Percentiles rank a stretch among this genome's conserved stretches.
These are phyloP conservation scores for Clitoria ternatea DNA, from an alignment of 306 rosid species.

Conservation along the genomic window DNA sequence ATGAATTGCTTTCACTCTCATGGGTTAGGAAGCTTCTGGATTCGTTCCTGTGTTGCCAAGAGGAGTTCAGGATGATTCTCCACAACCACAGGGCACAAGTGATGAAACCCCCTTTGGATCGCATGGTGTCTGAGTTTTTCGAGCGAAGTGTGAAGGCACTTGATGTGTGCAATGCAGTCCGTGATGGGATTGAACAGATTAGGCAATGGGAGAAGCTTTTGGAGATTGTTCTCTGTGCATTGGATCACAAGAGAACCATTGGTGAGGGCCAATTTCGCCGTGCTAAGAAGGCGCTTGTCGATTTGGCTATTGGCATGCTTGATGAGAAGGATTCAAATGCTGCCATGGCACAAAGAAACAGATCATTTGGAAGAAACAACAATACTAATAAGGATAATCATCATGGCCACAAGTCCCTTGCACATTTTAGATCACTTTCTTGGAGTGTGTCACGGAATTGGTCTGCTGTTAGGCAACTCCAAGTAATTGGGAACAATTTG, in stretches of 20 bases:
- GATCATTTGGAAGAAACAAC: constrained; percentile 72
- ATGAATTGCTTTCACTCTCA: constrained; percentile 54
- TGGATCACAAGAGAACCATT: constrained; percentile 47
- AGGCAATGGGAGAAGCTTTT: constrained; percentile 71
- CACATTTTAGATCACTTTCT: constrained; percentile 76
- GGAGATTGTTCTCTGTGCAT: constrained; percentile 70
- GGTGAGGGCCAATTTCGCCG: constrained; percentile 90
- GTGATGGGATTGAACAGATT: constrained; percentile 86
- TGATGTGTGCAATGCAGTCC: constrained; percentile 80
- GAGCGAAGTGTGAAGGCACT: constrained; percentile 80
- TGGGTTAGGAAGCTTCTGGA: constrained; percentile 79
- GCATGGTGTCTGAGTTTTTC: constrained; percentile 65
- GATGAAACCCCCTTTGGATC: constrained; percentile 48
- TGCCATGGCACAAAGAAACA: constrained; percentile 54
- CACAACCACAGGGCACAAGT: constrained; percentile 25
- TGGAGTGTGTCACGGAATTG: constrained; percentile 92
- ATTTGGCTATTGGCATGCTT: constrained; percentile 77
- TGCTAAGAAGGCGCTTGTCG: constrained; percentile 77
- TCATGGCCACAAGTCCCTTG: constrained; percentile 23
- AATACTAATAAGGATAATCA: constrained; percentile 8
- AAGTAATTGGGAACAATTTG: constrained; percentile 65
- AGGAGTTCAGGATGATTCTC: constrained; percentile 56
- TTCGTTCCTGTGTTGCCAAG: constrained; percentile 58
- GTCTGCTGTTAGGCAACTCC: constrained; percentile 93
- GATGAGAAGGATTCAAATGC: constrained; percentile 66